Percentiles rank a stretch among this genome's conserved stretches.
Evolutionary conservation across 2,329 filamentous ascomycete genomes (phyloP).

Genomic region (Bipolaris gigantea): DNA sequence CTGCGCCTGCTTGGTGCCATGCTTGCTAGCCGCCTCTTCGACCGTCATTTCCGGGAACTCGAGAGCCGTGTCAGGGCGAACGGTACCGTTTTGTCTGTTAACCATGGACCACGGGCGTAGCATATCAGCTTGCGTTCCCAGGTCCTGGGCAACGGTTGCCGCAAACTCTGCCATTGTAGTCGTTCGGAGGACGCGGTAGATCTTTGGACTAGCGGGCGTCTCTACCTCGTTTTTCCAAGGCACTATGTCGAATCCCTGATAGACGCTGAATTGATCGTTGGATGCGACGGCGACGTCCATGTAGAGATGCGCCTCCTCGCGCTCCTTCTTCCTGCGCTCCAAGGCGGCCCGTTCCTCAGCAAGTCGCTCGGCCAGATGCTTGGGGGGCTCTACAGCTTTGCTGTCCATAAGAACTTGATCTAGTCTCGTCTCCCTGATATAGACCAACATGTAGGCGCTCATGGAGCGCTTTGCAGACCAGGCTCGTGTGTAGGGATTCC

Average conservation of each 20-base stretch:
- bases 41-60: constrained; percentile 70
- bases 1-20: constrained; percentile 65
- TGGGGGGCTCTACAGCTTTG: constrained; percentile 75
- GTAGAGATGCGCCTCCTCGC: constrained; percentile 92
- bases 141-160: constrained; percentile 68
- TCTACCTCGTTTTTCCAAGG: constrained; percentile 60
- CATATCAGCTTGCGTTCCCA: constrained; percentile 66
- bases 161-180: constrained; percentile 77
- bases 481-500: constrained; percentile 66
- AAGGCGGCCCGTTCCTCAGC: constrained; percentile 77
- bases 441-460: constrained; percentile 99
- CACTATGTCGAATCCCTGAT: constrained; percentile 80
- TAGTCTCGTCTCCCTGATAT: constrained; percentile 84
- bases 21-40: constrained; percentile 68
- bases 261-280: constrained; percentile 75
- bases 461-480: constrained; percentile 68
- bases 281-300: constrained; percentile 82
- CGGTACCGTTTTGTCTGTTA: constrained; percentile 96
- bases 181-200: constrained; percentile 73
- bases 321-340: constrained; percentile 80
- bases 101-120: constrained; percentile 96
- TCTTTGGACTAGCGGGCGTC: constrained; percentile 66
- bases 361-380: constrained; percentile 76
- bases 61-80: constrained; percentile 85
- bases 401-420: constrained; percentile 80